Evolutionary conservation across 2,329 filamentous ascomycete species (phyloP).

Genomic region (Calonectria pseudoturangicola): DNA sequence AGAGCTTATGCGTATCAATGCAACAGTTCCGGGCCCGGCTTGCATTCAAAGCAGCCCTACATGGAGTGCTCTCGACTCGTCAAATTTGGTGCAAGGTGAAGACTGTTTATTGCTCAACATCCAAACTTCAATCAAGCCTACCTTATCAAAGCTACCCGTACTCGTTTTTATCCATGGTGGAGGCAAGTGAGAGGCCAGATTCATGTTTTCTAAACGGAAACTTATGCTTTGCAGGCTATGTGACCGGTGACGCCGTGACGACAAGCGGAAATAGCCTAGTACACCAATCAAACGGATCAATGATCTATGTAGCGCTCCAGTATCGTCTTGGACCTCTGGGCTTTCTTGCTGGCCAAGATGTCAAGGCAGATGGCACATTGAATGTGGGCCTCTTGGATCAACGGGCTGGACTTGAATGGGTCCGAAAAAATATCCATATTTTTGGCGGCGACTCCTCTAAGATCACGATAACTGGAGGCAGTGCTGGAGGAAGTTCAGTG

Average conservation of each 20-base stretch:
- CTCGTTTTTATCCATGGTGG: constrained; percentile 12
- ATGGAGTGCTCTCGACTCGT: neutral
- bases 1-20: neutral
- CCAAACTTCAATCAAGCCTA: neutral
- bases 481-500: constrained; percentile 1
- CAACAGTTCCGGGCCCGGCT: neutral
- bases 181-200: neutral
- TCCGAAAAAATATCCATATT: neutral
- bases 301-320: constrained; percentile 2
- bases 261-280: constrained; percentile 9
- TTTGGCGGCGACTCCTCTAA: constrained; percentile 13
- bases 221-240: neutral
- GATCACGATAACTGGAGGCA: neutral
- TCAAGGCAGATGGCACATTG: neutral
- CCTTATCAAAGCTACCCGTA: neutral
- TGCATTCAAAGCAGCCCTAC: constrained; percentile 18
- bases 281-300: neutral
- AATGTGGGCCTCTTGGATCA: constrained; percentile 10
- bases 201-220: neutral
- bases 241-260: neutral
- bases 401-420: neutral
- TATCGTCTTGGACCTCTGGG: constrained; percentile 15
- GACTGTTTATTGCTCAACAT: constrained; percentile 1
- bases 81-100: neutral
- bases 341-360: neutral